These are phyloP conservation scores for Scytalidium lignicola DNA, from an alignment of 2,329 filamentous ascomycete species.

Conservation along the genomic window DNA sequence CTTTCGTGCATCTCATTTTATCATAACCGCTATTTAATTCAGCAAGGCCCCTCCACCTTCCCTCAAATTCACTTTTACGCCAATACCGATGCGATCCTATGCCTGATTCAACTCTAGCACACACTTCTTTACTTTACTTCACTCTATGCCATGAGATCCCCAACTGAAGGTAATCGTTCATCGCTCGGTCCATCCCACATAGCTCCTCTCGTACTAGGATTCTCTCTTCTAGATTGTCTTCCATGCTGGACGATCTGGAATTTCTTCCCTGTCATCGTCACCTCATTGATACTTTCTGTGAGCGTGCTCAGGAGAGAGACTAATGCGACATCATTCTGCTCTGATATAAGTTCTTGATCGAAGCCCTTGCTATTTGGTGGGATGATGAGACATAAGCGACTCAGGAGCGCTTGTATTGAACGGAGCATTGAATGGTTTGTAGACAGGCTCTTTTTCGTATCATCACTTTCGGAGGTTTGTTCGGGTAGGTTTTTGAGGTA, in stretches of 20 bases:
- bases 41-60: too few relatives aligned
- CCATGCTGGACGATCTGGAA: slow-evolving; percentile 52
- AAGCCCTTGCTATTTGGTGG: slow-evolving; percentile 63
- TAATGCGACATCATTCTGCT: slow-evolving; percentile 79
- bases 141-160: slow-evolving; percentile 9
- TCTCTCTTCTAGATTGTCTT: slow-evolving; percentile 21
- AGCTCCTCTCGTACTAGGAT: neutral
- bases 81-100: slow-evolving; percentile 2
- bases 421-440: slow-evolving; percentile 69
- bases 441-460: slow-evolving; percentile 19
- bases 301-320: slow-evolving; percentile 71
- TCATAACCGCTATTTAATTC: too few relatives aligned
- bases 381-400: slow-evolving; percentile 74
- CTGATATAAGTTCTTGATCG: slow-evolving; percentile 64
- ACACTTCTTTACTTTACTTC: neutral
- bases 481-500: slow-evolving; percentile 72
- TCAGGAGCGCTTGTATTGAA: slow-evolving; percentile 80
- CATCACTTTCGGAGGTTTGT: slow-evolving; percentile 27
- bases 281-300: slow-evolving; percentile 65
- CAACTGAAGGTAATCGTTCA: slow-evolving; percentile 1
- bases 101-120: neutral
- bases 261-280: slow-evolving; percentile 72
- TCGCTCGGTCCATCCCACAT: slow-evolving; percentile 7
- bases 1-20: too few relatives aligned
- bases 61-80: neutral